Evolutionary conservation across 2,329 filamentous ascomycete species (phyloP).

Genomic region (Penicillium sp.): DNA sequence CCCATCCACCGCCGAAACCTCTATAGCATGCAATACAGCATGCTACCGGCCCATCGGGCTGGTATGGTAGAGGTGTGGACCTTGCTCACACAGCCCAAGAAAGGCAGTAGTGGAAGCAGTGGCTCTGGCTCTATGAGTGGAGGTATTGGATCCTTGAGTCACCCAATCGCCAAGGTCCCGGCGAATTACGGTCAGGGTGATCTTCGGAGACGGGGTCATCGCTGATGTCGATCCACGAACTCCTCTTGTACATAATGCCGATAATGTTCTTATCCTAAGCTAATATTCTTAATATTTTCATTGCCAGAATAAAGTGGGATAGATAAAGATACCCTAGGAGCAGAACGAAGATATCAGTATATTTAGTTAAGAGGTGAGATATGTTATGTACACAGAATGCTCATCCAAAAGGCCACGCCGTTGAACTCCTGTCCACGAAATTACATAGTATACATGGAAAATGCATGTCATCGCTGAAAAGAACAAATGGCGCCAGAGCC

Average conservation of each 20-base stretch:
- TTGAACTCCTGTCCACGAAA: conserved; percentile 1
- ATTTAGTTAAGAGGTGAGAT: not conserved
- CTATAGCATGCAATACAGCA: conserved; percentile 96
- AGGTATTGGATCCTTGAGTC: conserved; percentile 27
- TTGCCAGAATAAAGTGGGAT: not conserved
- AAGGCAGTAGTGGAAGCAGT: conserved; percentile 27
- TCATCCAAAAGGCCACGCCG: not conserved
- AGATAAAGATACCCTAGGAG: not conserved
- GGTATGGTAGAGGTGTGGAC: conserved; percentile 85
- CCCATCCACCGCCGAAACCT: conserved; percentile 92
- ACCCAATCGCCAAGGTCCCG: conserved; percentile 35
- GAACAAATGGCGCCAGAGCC: not conserved
- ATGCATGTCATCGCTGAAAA: conserved; percentile 6
- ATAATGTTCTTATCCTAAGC: conserved; percentile 3
- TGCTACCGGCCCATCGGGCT: conserved; percentile 81
- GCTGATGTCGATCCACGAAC: conserved; percentile 20
- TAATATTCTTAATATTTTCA: not conserved
- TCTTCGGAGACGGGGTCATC: conserved; percentile 36
- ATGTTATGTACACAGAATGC: conserved; percentile 3
- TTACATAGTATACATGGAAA: not conserved
- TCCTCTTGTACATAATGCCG: conserved; percentile 14
- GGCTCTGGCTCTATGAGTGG: conserved; percentile 27
- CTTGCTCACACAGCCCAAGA: conserved; percentile 57
- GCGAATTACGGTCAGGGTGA: conserved; percentile 35
- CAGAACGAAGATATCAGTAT: not conserved